A percentile compares a stretch with the other conserved stretches of the same genome.
These are phyloP conservation scores for Phaeoacremonium minimum DNA, from an alignment of 2,329 filamentous ascomycete species.

Conservation along the genomic window DNA sequence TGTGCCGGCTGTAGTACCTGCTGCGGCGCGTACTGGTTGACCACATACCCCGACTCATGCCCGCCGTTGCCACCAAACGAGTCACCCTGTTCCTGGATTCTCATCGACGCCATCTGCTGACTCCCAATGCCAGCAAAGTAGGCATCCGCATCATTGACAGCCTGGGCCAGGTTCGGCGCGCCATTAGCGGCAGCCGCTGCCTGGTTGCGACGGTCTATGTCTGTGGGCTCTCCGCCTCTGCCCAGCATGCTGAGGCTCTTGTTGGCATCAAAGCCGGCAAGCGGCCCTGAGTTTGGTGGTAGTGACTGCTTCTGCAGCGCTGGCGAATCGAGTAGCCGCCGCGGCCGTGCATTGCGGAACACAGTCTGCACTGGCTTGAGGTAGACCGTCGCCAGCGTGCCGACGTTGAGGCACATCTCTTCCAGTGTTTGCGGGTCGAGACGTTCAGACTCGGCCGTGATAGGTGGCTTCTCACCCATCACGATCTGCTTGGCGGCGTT, in stretches of 20 bases:
- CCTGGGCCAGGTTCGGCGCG: constrained; percentile 54
- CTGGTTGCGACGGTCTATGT: constrained; percentile 40
- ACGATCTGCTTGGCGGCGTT: constrained; percentile 81
- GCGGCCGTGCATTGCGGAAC: constrained; percentile 81
- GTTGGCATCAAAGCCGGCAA: constrained; percentile 41
- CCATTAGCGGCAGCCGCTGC: constrained; percentile 14
- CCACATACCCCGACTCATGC: constrained; percentile 59
- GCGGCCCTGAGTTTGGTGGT: constrained; percentile 40
- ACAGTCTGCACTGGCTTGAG: constrained; percentile 97
- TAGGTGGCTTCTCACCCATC: constrained; percentile 95
- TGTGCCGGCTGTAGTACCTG: constrained; percentile 68
- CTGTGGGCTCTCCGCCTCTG: constrained; percentile 44
- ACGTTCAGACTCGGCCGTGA: constrained; percentile 93
- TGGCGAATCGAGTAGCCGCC: constrained; percentile 75
- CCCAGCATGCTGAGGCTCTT: constrained; percentile 59
- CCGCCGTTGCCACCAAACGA: constrained; percentile 58
- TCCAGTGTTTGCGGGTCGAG: constrained; percentile 87
- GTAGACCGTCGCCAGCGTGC: constrained; percentile 94
- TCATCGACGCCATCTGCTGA: constrained; percentile 70
- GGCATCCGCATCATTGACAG: constrained; percentile 79
- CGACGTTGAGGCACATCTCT: constrained; percentile 95
- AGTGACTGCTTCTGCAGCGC: constrained; percentile 74
- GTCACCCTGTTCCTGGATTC: constrained; percentile 60
- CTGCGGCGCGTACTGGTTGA: constrained; percentile 78
- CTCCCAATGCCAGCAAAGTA: constrained; percentile 80